phyloP scores from a whole-genome alignment of 495 filamentous ascomycete genomes.

The Corynascus novoguineensis region DNA sequence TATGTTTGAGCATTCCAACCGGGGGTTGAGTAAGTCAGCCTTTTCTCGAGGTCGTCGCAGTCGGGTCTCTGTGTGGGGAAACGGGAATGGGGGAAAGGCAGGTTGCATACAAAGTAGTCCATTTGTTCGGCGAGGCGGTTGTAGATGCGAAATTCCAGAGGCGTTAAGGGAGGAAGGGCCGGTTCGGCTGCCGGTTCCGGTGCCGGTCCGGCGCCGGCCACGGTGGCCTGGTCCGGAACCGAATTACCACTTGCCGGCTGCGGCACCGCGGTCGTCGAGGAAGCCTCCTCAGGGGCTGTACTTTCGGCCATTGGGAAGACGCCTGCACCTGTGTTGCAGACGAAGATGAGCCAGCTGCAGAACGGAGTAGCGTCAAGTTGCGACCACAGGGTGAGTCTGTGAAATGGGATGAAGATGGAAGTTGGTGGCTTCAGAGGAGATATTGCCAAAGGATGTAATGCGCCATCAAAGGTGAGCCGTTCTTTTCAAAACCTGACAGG shows the following conservation, averaged over 20 bases:
- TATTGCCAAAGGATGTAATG: background rate
- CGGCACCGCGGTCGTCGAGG: background rate
- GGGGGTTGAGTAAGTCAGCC: too few species aligned
- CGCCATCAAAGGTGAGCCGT: background rate
- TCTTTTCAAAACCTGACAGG: background rate
- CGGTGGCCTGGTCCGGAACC: background rate
- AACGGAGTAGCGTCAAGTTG: too few species aligned
- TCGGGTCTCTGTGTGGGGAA: slow-evolving; percentile 3
- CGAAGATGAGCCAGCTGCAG: too few species aligned
- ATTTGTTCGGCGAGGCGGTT: slow-evolving; percentile 73
- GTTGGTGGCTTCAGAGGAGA: too few species aligned
- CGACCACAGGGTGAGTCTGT: too few species aligned
- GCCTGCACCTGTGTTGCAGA: background rate
- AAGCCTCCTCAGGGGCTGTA: background rate
- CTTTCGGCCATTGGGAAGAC: background rate
- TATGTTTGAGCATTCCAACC: too few species aligned
- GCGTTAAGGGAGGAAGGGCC: slow-evolving; percentile 24
- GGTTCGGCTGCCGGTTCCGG: slow-evolving; percentile 7
- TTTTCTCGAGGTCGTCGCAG: too few species aligned
- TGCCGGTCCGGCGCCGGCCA: background rate
- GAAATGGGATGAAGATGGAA: too few species aligned
- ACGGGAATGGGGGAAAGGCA: slow-evolving; percentile 11
- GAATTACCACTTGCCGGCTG: background rate
- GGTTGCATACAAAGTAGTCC: slow-evolving; percentile 57
- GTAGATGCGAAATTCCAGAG: slow-evolving; percentile 41